Conservation (phyloP, 305 asterid species). For the Andrographis paniculata region DNA sequence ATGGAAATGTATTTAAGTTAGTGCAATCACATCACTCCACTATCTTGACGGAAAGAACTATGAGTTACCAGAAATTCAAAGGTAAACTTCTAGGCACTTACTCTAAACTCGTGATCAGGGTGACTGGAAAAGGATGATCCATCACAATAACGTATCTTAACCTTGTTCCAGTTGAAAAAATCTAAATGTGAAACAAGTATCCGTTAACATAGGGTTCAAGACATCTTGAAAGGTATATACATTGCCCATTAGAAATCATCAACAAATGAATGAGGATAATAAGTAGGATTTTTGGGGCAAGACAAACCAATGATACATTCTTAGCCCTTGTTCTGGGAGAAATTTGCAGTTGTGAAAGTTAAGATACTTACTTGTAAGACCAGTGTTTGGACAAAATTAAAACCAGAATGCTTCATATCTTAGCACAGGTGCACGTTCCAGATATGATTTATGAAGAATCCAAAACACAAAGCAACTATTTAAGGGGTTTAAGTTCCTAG, state of each 20-base stretch:
- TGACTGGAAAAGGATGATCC: slow-evolving; percentile 88
- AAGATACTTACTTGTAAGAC: too few species aligned
- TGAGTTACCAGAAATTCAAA: slow-evolving; percentile 15
- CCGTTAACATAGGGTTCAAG: too few species aligned
- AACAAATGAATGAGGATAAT: neutral
- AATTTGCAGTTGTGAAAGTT: neutral
- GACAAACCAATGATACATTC: slow-evolving; percentile 7
- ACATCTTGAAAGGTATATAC: slow-evolving; percentile 5
- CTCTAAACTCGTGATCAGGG: slow-evolving; percentile 59
- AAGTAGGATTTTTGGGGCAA: slow-evolving; percentile 9
- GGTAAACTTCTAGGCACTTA: slow-evolving; percentile 27
- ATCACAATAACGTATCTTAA: slow-evolving; percentile 86
- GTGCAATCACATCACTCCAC: slow-evolving; percentile 18
- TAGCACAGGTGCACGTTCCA: neutral
- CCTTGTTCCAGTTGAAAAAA: slow-evolving; percentile 89
- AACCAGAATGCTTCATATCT: too few species aligned
- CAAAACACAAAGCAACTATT: neutral
- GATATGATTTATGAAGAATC: slow-evolving; percentile 1
- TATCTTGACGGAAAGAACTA: slow-evolving; percentile 12
- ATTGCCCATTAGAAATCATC: neutral
- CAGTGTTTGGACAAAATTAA: too few species aligned
- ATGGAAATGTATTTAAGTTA: slow-evolving; percentile 13
- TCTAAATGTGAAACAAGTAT: slow-evolving; percentile 43
- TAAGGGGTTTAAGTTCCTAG: neutral
- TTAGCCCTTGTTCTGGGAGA: neutral